Evolutionary conservation across 192 early-diverging fungal genomes (phyloP).

Genomic region (Pilaira anomala): DNA sequence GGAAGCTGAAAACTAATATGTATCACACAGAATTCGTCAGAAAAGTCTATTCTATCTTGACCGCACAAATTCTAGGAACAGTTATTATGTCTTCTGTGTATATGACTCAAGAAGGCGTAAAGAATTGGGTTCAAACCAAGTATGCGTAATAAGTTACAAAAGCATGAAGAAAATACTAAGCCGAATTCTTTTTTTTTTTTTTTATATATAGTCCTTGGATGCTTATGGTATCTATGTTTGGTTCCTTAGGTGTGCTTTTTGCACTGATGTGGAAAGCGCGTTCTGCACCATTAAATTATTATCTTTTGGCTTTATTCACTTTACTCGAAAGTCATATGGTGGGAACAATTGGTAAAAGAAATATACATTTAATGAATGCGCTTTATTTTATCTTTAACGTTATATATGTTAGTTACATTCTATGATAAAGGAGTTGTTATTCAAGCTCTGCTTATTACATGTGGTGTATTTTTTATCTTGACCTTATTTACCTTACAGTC

Average conservation of each 20-base stretch:
- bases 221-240: conserved; percentile 51
- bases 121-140: conserved; percentile 53
- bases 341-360: conserved; percentile 31
- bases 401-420: conserved; percentile 49
- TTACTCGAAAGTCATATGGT: conserved; percentile 43
- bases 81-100: conserved; percentile 52
- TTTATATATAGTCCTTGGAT: conserved; percentile 46
- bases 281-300: conserved; percentile 58
- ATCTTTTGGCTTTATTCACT: conserved; percentile 64
- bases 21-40: conserved; percentile 52
- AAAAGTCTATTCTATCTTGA: conserved; percentile 71
- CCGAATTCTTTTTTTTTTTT: background rate
- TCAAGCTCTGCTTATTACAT: conserved; percentile 74
- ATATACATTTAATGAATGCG: no score
- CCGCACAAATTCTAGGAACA: conserved; percentile 58
- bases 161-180: background rate
- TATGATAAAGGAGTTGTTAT: conserved; percentile 60
- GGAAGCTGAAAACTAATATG: background rate
- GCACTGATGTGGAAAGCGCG: conserved; percentile 56
- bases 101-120: conserved; percentile 50
- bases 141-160: conserved; percentile 21
- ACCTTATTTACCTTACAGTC: conserved; percentile 79
- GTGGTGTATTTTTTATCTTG: conserved; percentile 65
- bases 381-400: no score
- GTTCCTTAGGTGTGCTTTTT: conserved; percentile 45